Evolutionary conservation across 495 filamentous ascomycete genomes (phyloP).

Genomic region (Melanomma pulvis-pyrius): DNA sequence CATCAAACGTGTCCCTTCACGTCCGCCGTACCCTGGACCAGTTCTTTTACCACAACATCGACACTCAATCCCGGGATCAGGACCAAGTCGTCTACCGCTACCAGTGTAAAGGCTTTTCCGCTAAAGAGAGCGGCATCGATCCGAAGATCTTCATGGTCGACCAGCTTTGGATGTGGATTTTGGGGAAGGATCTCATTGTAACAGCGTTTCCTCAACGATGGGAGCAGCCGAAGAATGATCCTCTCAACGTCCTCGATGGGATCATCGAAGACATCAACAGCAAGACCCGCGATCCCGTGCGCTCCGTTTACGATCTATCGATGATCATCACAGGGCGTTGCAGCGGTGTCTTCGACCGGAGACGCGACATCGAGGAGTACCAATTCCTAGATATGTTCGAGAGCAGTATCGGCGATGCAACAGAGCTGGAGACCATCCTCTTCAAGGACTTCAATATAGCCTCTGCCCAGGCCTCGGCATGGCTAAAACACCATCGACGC

Average conservation of each 20-base stretch:
- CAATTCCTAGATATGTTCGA: constrained; percentile 78
- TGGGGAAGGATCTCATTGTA: constrained; percentile 66
- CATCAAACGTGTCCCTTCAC: constrained; percentile 61
- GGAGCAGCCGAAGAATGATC: constrained; percentile 70
- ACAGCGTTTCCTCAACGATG: constrained; percentile 71
- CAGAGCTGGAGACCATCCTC: constrained; percentile 64
- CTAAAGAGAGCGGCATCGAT: constrained; percentile 44
- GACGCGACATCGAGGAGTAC: constrained; percentile 64
- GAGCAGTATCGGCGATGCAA: constrained; percentile 64
- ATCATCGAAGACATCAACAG: constrained; percentile 71
- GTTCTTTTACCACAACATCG: constrained; percentile 72
- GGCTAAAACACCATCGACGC: constrained; percentile 63
- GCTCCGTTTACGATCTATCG: constrained; percentile 66
- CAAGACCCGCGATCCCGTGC: constrained; percentile 65
- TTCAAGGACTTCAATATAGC: constrained; percentile 67
- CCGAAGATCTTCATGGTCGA: constrained; percentile 77
- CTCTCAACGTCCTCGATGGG: constrained; percentile 64
- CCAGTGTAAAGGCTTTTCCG: constrained; percentile 47
- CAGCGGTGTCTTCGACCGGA: constrained; percentile 66
- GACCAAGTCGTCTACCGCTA: constrained; percentile 75
- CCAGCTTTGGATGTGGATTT: constrained; percentile 72
- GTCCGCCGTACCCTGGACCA: constrained; percentile 71
- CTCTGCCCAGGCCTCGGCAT: constrained; percentile 61
- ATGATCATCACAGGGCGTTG: constrained; percentile 67
- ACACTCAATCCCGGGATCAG: constrained; percentile 64